phyloP scores from a whole-genome alignment of 192 early-diverging fungal genomes.

The Coemansia sp. region DNA sequence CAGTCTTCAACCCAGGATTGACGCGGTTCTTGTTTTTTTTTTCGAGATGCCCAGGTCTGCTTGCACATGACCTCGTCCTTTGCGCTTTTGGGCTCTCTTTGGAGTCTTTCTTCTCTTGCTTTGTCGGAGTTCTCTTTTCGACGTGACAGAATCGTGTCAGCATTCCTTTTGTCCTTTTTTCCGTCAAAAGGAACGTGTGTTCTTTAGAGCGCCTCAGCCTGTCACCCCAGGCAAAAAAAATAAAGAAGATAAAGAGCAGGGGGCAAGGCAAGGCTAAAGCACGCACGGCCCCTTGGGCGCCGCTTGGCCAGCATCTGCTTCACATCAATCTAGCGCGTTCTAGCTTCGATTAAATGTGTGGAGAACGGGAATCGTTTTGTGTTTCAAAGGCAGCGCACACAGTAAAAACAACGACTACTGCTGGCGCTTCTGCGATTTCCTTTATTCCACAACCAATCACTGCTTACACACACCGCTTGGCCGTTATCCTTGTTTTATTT shows the following conservation, averaged over 20 bases:
- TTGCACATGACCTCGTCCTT: constrained; percentile 4
- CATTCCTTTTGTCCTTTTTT: neutral
- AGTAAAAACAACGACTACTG: neutral
- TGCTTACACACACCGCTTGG: neutral
- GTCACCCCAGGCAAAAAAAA: no score
- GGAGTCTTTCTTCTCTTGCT: neutral
- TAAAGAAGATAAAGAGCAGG: neutral
- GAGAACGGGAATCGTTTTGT: neutral
- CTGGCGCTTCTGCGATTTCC: neutral
- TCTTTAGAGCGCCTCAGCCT: neutral
- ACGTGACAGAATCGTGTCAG: neutral
- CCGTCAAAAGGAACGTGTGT: neutral
- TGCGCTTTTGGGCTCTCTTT: constrained; percentile 1
- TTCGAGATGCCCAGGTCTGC: neutral
- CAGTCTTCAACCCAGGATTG: neutral
- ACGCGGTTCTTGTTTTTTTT: constrained; percentile 1
- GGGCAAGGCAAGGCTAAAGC: no score
- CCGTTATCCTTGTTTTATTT: neutral
- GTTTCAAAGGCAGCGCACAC: neutral
- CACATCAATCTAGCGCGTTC: neutral
- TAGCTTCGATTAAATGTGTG: neutral
- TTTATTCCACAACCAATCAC: neutral
- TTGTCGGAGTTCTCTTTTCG: neutral
- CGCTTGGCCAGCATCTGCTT: neutral
- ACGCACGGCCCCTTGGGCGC: neutral